Conservation (phyloP, 208 protist genomes). For the Plasmodiophora brassicae region DNA sequence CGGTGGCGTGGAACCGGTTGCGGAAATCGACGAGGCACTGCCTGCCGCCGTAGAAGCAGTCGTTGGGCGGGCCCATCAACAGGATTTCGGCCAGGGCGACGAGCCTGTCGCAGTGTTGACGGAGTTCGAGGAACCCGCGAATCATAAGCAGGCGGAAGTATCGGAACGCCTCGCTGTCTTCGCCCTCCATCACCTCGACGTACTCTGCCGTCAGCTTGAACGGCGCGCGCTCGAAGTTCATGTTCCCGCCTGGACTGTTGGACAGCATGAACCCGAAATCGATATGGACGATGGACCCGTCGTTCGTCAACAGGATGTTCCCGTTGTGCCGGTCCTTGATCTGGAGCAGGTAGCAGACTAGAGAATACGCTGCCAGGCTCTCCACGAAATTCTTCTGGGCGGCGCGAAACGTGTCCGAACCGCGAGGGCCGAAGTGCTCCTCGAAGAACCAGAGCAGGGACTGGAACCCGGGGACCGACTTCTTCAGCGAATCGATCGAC, state of each 20-base stretch:
- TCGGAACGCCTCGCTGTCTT: slow-evolving; percentile 37
- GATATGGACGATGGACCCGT: slow-evolving; percentile 88
- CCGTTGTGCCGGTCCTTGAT: slow-evolving; percentile 71
- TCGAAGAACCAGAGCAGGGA: slow-evolving; percentile 38
- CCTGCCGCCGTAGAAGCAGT: slow-evolving; percentile 33
- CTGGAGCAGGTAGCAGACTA: slow-evolving; percentile 80
- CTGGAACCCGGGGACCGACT: neutral
- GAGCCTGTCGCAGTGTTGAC: slow-evolving; percentile 37
- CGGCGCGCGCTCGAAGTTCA: slow-evolving; percentile 63
- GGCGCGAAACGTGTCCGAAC: neutral
- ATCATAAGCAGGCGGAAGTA: slow-evolving; percentile 49
- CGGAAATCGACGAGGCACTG: neutral
- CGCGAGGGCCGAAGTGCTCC: slow-evolving; percentile 35
- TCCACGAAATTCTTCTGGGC: slow-evolving; percentile 77
- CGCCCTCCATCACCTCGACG: slow-evolving; percentile 42
- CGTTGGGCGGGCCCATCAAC: slow-evolving; percentile 7
- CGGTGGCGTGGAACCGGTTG: neutral
- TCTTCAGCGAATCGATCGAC: slow-evolving; percentile 23
- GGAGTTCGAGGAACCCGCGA: slow-evolving; percentile 40
- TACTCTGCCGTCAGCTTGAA: slow-evolving; percentile 60
- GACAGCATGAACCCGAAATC: slow-evolving; percentile 94
- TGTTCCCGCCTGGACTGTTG: slow-evolving; percentile 81
- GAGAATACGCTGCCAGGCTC: slow-evolving; percentile 83
- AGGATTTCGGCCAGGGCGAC: slow-evolving; percentile 17
- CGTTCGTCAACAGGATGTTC: slow-evolving; percentile 71